Percentiles rank a stretch among this genome's conserved stretches.
phyloP scores from a whole-genome alignment of 1,284 basidiomycete genomes.

The Marasmius oreades region DNA sequence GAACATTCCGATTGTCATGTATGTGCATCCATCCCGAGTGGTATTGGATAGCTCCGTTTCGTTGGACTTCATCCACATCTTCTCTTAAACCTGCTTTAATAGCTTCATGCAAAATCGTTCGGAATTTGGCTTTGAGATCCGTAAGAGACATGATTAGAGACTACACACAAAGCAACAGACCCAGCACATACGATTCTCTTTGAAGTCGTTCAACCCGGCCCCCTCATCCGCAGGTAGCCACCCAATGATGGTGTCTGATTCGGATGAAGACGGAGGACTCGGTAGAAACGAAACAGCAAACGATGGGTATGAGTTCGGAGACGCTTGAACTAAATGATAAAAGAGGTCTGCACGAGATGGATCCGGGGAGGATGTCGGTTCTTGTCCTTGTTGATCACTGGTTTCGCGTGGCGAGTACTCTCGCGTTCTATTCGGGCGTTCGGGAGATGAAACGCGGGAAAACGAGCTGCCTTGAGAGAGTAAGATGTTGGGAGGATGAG shows the following conservation, averaged over 20 bases:
- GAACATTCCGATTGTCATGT: constrained; percentile 69
- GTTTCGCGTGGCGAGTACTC: not conserved
- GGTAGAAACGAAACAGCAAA: constrained; percentile 65
- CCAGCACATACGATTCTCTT: constrained; percentile 54
- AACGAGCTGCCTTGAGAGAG: not conserved
- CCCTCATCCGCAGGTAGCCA: constrained; percentile 62
- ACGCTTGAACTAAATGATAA: constrained; percentile 59
- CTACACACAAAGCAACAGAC: not conserved
- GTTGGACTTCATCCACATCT: constrained; percentile 62
- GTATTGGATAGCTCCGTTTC: constrained; percentile 58
- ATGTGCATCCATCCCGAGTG: constrained; percentile 82
- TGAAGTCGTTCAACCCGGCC: constrained; percentile 64
- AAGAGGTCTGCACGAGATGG: constrained; percentile 60
- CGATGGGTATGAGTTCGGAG: constrained; percentile 40
- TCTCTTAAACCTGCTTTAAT: constrained; percentile 51
- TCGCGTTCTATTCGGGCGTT: not conserved
- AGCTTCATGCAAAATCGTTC: constrained; percentile 54
- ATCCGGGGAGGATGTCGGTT: constrained; percentile 36
- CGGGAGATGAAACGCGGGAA: too few relatives aligned
- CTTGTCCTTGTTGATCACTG: not conserved
- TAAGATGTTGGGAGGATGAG: not conserved
- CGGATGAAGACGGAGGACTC: constrained; percentile 36
- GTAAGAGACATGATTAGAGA: not conserved
- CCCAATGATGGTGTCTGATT: constrained; percentile 58
- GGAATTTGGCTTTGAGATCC: constrained; percentile 47